A percentile compares a stretch with the other conserved stretches of the same genome.
These are phyloP conservation scores for Trypanosoma brucei DNA, from an alignment of 208 protist genomes.

Conservation along the genomic window DNA sequence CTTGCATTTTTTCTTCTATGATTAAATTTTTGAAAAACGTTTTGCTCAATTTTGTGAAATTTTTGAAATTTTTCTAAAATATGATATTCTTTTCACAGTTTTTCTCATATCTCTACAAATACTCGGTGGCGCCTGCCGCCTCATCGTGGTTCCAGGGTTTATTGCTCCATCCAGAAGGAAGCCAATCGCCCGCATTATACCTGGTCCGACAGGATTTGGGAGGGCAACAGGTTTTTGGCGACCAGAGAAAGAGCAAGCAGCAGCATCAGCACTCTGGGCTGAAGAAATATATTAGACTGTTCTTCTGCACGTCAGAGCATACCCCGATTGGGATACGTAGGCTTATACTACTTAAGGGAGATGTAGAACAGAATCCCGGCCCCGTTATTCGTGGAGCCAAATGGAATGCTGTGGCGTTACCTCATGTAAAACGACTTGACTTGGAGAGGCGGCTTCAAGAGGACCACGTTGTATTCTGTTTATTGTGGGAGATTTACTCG, in stretches of 20 bases:
- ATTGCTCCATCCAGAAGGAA: constrained; percentile 10
- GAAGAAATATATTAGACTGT: neutral
- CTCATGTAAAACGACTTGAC: constrained; percentile 3
- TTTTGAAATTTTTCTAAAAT: no score
- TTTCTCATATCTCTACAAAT: neutral
- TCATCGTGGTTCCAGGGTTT: constrained; percentile 11
- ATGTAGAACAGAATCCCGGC: neutral
- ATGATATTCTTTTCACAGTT: no score
- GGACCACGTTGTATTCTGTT: constrained; percentile 7
- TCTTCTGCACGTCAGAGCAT: constrained; percentile 14
- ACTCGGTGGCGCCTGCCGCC: constrained; percentile 2
- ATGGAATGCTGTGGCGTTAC: constrained; percentile 5
- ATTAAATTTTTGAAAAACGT: no score
- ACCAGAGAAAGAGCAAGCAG: constrained; percentile 14
- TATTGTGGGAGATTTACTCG: constrained; percentile 2
- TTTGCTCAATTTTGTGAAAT: no score
- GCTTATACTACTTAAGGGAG: neutral
- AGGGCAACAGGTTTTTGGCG: constrained; percentile 2
- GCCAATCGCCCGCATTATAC: constrained; percentile 9
- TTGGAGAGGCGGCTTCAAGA: constrained; percentile 5
- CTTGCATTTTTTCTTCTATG: no score
- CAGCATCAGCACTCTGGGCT: constrained; percentile 9
- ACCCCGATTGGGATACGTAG: neutral
- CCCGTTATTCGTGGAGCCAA: constrained; percentile 2
- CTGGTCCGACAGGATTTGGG: neutral